Evolutionary conservation across 108 stramenopile species (phyloP), one percentile per base, ranked within the genome.

Genomic region (Schizochytrium sp.): DNA sequence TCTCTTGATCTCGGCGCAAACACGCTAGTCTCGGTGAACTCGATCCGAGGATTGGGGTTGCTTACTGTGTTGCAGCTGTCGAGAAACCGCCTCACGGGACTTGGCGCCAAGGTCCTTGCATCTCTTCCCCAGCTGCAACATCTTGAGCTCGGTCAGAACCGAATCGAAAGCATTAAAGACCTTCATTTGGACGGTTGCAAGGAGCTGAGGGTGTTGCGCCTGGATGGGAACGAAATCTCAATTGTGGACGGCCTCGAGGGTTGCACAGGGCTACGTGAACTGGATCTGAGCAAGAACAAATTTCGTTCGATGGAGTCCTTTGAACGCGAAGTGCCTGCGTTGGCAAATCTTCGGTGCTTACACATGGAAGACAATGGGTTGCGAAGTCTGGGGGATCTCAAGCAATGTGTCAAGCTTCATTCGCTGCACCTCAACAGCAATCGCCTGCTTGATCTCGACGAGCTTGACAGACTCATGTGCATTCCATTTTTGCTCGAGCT

Each of bases 361-460:
- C 72, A 89, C 1, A 45, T 92, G 47, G 91, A 89, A 23, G 91
- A 92, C 57, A 92, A 92, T 60, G 90, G 72, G 2, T 43, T 92
- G 5, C 57, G 91, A 5, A 41, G n/a, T 5, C n/a, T 92, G 47
- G 48, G 44, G 5, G 55, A 58, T 5, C 41, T 91, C 47, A 45
- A 41, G 58, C 43, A 53, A 6, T 69, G 72, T 4, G 58, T 34
- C 5, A 72, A 25, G 58, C 53, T 91, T 21, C 72, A 71, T 41
- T 12, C 53, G 18, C 72, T 91, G 88, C 8, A 29, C 88, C 23
- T 91, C 19, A 41, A 71, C 59, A 16, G 23, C 4, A 91, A 91
- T 55, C 57, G 90, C 0, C 18, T 91, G 14, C 34, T 34, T 44
- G 90, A 91, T 43, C 57, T 91, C 16, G 23, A 19, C 55, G 90